Conservation (phyloP, 805 yeast genomes). For the Phaffomyces opuntiae region DNA sequence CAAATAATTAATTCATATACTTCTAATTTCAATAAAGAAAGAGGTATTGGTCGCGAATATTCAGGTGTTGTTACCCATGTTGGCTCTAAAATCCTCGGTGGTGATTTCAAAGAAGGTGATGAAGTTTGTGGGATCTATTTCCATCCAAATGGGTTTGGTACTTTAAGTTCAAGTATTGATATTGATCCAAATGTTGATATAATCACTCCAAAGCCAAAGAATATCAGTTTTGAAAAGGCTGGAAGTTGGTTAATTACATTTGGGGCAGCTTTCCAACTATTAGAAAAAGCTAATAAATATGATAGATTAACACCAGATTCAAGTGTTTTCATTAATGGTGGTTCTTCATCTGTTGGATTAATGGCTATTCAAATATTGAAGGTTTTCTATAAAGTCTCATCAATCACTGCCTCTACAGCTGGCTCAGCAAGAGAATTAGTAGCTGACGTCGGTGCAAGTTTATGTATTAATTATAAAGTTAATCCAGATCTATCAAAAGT, state of each 20-base stretch:
- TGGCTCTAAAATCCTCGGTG: constrained; percentile 35
- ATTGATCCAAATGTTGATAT: constrained; percentile 47
- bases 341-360: constrained; percentile 68
- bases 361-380: constrained; percentile 54
- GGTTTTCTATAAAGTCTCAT: constrained; percentile 37
- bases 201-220: constrained; percentile 39
- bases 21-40: constrained; percentile 43
- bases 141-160: constrained; percentile 48
- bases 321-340: constrained; percentile 65
- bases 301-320: constrained; percentile 30
- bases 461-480: constrained; percentile 41
- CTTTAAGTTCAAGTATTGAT: constrained; percentile 49
- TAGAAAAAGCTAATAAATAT: constrained; percentile 25
- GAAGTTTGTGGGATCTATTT: constrained; percentile 55
- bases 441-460: constrained; percentile 44
- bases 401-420: constrained; percentile 54
- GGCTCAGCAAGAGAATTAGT: constrained; percentile 41
- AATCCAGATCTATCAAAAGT: constrained; percentile 17
- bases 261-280: constrained; percentile 51
- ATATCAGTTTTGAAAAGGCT: constrained; percentile 44
- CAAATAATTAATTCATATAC: constrained; percentile 50
- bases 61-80: constrained; percentile 52
- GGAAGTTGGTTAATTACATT: constrained; percentile 58
- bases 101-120: constrained; percentile 47
- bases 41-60: constrained; percentile 69